These are phyloP conservation scores for Edaphochlamys debaryana DNA, from an alignment of 139 green algal species.

Conservation along the genomic window DNA sequence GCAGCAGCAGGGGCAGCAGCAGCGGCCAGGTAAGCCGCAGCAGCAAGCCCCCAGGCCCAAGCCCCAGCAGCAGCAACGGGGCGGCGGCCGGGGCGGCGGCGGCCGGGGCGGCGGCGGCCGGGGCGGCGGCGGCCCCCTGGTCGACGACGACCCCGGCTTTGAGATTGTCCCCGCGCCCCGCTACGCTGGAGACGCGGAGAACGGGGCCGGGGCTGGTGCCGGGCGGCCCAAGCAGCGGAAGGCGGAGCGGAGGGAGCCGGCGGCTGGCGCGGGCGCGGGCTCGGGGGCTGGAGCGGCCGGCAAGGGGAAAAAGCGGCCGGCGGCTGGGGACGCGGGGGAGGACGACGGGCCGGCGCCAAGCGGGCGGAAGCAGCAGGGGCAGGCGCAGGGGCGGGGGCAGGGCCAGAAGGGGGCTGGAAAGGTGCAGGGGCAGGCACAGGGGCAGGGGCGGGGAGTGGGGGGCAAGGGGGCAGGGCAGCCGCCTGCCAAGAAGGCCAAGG, in stretches of 20 bases:
- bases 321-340: not conserved
- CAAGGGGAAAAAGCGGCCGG: not conserved
- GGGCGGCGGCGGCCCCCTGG: not conserved
- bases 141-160: constrained; percentile 11
- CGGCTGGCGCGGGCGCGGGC: not conserved
- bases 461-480: not conserved
- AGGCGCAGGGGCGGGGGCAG: not conserved
- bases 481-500: constrained; percentile 14
- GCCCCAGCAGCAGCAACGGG: not conserved
- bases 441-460: not conserved
- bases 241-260: too few species aligned
- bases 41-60: not conserved
- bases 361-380: not conserved
- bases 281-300: not conserved
- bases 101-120: too few species aligned
- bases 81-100: not conserved
- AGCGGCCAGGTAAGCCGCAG: not conserved
- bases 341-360: not conserved
- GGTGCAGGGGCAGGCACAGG: not conserved
- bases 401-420: not conserved
- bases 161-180: constrained; percentile 18
- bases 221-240: too few species aligned
- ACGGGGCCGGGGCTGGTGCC: not conserved
- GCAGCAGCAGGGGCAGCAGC: constrained; percentile 1
- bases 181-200: not conserved